Conservation (phyloP, 305 asterid genomes). For the Fraxinus xanthoxyloides region DNA sequence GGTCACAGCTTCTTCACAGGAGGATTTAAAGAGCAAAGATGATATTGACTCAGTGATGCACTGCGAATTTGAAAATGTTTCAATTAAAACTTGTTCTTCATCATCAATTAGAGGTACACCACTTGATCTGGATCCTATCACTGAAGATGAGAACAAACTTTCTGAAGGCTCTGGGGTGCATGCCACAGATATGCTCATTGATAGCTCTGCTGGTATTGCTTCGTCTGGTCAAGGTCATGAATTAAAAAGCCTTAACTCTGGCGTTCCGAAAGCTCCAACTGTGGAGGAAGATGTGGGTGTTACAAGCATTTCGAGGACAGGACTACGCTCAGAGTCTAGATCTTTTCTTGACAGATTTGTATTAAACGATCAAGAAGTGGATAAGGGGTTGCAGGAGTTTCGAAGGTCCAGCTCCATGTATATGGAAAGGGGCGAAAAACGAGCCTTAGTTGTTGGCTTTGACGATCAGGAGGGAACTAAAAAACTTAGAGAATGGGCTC, state of each 20-base stretch:
- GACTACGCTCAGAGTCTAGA: constrained; percentile 22
- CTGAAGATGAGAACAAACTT: constrained; percentile 35
- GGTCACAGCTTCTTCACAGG: constrained; percentile 26
- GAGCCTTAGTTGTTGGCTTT: constrained; percentile 42
- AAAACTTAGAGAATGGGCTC: constrained; percentile 58
- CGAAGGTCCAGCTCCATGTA: constrained; percentile 37
- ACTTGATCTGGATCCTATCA: constrained; percentile 30
- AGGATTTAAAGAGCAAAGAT: constrained; percentile 35
- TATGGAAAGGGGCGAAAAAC: constrained; percentile 55
- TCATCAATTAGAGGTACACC: constrained; percentile 29
- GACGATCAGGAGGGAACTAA: constrained; percentile 45
- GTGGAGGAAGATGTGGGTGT: constrained; percentile 30
- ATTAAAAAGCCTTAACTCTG: background rate
- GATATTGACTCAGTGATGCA: constrained; percentile 48
- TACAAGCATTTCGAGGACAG: constrained; percentile 26
- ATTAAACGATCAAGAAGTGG: constrained; percentile 36
- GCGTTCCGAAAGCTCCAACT: background rate
- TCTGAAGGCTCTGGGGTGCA: background rate
- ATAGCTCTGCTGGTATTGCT: background rate
- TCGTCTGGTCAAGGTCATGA: background rate
- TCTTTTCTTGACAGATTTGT: constrained; percentile 37
- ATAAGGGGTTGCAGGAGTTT: constrained; percentile 38
- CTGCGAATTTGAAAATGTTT: constrained; percentile 56
- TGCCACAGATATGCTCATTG: background rate
- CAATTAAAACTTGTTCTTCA: constrained; percentile 59